phyloP scores from a whole-genome alignment of 1,284 basidiomycete genomes.

The Tylopilus orsonianus region DNA sequence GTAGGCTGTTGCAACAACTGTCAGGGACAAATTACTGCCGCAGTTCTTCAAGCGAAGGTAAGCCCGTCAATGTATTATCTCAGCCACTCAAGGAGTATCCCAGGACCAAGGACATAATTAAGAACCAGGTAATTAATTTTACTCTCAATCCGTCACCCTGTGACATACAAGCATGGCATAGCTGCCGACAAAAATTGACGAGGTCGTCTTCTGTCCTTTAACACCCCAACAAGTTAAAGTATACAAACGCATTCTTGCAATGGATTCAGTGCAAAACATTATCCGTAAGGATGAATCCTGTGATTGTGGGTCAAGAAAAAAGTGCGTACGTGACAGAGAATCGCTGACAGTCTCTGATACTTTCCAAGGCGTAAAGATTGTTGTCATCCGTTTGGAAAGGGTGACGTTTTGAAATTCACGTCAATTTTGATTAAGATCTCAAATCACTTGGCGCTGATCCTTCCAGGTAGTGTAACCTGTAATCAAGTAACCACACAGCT shows the following conservation, averaged over 20 bases:
- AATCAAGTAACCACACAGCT: background rate
- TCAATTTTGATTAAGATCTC: conserved; percentile 80
- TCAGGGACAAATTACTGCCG: conserved; percentile 70
- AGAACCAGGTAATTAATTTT: conserved; percentile 49
- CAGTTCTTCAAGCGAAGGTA: conserved; percentile 76
- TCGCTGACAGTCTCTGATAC: conserved; percentile 2
- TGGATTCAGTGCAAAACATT: conserved; percentile 63
- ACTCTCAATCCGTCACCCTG: background rate
- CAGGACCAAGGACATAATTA: conserved; percentile 82
- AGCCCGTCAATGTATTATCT: conserved; percentile 7
- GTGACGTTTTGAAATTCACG: conserved; percentile 72
- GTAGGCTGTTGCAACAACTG: conserved; percentile 53
- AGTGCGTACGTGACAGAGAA: conserved; percentile 38
- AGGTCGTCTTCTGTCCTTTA: conserved; percentile 88
- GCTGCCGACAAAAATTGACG: conserved; percentile 80
- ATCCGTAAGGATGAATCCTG: conserved; percentile 69
- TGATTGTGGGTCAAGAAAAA: conserved; percentile 60
- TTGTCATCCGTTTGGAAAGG: conserved; percentile 59
- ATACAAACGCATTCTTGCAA: conserved; percentile 68
- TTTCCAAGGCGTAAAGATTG: conserved; percentile 59
- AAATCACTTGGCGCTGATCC: conserved; percentile 80
- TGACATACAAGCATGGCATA: conserved; percentile 30
- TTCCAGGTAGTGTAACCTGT: conserved; percentile 54
- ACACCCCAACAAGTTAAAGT: conserved; percentile 63
- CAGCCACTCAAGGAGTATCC: conserved; percentile 2